Evolutionary conservation across 345 rosid species (phyloP).

Genomic region (Gynandropsis gynandra): DNA sequence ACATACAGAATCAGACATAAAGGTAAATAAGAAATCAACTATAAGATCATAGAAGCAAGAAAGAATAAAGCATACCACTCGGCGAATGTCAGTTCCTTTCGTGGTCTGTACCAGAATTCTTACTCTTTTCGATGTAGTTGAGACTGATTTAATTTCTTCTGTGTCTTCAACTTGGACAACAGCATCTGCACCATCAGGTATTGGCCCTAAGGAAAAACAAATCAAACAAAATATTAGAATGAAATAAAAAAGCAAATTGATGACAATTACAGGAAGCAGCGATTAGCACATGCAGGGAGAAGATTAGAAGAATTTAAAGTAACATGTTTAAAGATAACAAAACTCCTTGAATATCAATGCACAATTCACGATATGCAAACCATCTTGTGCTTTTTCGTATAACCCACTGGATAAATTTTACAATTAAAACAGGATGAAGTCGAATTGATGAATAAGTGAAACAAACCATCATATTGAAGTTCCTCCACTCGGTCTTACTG

Average conservation of each 20-base stretch:
- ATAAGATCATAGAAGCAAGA: neutral
- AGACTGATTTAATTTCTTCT: slow-evolving; percentile 32
- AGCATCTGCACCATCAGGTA: slow-evolving; percentile 96
- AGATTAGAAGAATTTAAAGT: neutral
- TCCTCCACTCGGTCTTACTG: neutral
- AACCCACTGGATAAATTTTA: neutral
- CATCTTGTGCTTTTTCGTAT: no score
- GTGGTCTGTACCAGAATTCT: slow-evolving; percentile 52
- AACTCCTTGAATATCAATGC: no score
- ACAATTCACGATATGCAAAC: no score
- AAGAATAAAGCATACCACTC: slow-evolving; percentile 59
- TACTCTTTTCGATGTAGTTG: slow-evolving; percentile 41
- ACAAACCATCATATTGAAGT: slow-evolving; percentile 1
- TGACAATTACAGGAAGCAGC: neutral
- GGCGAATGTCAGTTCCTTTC: slow-evolving; percentile 81
- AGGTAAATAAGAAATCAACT: slow-evolving; percentile 6
- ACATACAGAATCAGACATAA: neutral
- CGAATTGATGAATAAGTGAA: neutral
- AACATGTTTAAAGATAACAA: no score
- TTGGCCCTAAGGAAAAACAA: slow-evolving; percentile 51
- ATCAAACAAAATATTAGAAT: neutral
- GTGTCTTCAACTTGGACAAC: slow-evolving; percentile 97
- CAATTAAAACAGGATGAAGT: neutral
- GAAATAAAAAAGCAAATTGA: slow-evolving; percentile 2
- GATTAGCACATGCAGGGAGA: neutral